Base-by-base conservation (phyloP, 306 rosid genomes). In the Calophaca sinica region DNA sequence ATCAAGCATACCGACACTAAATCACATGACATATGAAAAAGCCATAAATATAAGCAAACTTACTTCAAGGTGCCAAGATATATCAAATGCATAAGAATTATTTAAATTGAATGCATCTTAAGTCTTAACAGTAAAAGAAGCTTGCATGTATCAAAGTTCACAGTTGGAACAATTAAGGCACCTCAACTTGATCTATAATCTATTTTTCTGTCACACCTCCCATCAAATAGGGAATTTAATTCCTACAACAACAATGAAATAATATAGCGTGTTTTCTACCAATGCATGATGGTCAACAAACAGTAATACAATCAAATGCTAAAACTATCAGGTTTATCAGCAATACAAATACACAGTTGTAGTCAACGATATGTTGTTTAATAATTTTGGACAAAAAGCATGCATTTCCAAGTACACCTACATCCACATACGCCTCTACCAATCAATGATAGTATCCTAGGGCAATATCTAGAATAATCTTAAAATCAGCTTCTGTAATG, bases 31-130 rank as follows among this genome's bases (percentile, higher is more conserved):
- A 57, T 35, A 49, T 57, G 62, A 26, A 74, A 46, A 54, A 11
- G 38, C 7, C 48, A 76, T 20, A 51, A 57, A 66, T 57, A 75
- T 59, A 0, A 42, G 14, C 8, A 49, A 53, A 44, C 3, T 14
- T 12, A 74, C 32, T 53, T 62, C 7, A 67, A 62, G 49, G 78
- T 69, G 42, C 20, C 76, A 41, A 50, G 51, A 79, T 66, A 28
- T n/a, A 77, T 65, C 51, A 62, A 53, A 80, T 39, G 41, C 42
- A 68, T 3, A 60, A 53, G 31, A 62, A 44, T 48, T 26, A 53
- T 54, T 53, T 58, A 49, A 32, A 66, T 9, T 32, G 51, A 81
- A 69, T 54, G 33, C 54, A 62, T 6, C 65, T 45, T 20, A 20
- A 51, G n/a, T n/a, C n/a, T n/a, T n/a, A n/a, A 36, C 57, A 69